Evolutionary conservation across 441 rosid genomes (phyloP).

Genomic region (Adansonia madagascariensis): DNA sequence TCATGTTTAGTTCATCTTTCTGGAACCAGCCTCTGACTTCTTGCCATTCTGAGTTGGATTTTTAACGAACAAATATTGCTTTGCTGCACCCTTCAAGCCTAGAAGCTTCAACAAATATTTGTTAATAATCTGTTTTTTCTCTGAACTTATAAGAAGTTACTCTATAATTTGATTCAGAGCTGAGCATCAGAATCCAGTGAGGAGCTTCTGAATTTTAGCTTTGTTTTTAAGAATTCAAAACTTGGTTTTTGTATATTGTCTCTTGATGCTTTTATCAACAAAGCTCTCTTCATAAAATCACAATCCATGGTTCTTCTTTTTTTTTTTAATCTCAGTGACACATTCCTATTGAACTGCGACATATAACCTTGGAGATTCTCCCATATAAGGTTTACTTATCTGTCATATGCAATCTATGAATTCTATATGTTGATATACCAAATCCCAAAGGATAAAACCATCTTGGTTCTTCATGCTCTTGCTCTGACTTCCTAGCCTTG

Average conservation of each 20-base stretch:
- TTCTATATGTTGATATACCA: background rate
- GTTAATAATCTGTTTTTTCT: slow-evolving; percentile 12
- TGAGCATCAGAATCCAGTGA: slow-evolving; percentile 9
- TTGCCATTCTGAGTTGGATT: background rate
- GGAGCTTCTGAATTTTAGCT: slow-evolving; percentile 1
- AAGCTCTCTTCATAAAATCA: background rate
- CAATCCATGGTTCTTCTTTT: background rate
- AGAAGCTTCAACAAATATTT: slow-evolving; percentile 5
- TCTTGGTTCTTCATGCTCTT: background rate
- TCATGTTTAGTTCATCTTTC: slow-evolving; percentile 28
- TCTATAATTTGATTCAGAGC: background rate
- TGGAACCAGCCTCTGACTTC: slow-evolving; percentile 6
- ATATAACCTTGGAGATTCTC: background rate
- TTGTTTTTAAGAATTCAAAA: slow-evolving; percentile 1
- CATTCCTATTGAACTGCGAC: no score
- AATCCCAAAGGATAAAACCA: background rate
- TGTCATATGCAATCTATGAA: slow-evolving; percentile 1
- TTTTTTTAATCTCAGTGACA: no score
- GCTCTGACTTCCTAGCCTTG: background rate
- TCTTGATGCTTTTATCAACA: background rate
- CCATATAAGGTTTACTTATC: background rate
- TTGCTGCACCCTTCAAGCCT: background rate
- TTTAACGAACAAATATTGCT: slow-evolving; percentile 1
- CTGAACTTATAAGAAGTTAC: background rate
- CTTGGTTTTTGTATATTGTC: background rate